Base-by-base conservation (phyloP, 2,329 filamentous ascomycete species). In the Endocalyx cinctus region DNA sequence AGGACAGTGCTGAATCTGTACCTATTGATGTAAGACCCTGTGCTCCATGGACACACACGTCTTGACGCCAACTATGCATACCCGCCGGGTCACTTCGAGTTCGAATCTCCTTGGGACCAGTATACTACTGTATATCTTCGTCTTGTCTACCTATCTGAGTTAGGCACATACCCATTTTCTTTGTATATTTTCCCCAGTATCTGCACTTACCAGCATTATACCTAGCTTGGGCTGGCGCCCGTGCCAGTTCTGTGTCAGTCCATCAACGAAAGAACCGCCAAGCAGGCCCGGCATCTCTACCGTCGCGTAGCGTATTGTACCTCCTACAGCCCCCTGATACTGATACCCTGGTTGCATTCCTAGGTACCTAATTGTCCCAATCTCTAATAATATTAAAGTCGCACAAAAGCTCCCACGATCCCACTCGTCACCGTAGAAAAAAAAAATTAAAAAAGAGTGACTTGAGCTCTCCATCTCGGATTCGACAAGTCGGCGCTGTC, bases 311-410 rank as follows among this genome's bases (percentile, higher is more conserved):
- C 33, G 31, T 30, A 32, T 34, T 35, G 36, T 31, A 29, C 43
- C 46, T 52, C 45, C 48, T 39, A 42, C 40, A 42, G 44, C 41
- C 48, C 48, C 45, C 40, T 42, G 46, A 39, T 44, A 38, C 43
- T 42, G 43, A 37, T 46, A 50, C 48, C 52, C 51, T 50, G 46
- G 47, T 48, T 47, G 33, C 45, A 42, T 54, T 51, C 50, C 45
- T 46, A 48, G 4, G 6, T 25, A 30, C 27, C 29, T 39, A 52
- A 50, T 52, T 49, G 45, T 45, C 46, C 53, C 46, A 53, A 55
- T 53, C 48, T 54, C 47, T 54, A 56, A 56, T 54, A 56, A 56
- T 55, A 53, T 50, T 54, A 55, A 57, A 58, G 54, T 58, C 50
- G 51, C 55, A 58, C 55, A 52, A 56, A 57, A 48, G 48, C 47